These are phyloP conservation scores for Ganoderma lucidum DNA, from an alignment of 1,284 basidiomycete genomes.

Conservation along the genomic window DNA sequence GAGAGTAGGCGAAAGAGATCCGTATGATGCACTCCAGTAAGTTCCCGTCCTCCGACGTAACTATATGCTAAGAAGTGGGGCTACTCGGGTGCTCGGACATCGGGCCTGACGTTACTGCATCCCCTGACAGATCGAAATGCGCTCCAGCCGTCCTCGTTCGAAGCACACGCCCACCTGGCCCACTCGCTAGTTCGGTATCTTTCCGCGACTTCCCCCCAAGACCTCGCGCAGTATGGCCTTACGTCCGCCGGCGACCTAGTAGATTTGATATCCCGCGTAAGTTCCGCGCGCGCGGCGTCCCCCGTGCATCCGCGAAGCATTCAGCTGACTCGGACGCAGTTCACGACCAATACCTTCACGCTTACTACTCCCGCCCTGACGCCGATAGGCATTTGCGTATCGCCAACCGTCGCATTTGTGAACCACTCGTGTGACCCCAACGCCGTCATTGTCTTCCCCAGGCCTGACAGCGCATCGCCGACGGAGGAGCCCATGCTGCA, in stretches of 20 bases:
- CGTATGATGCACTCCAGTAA: slow-evolving; percentile 80
- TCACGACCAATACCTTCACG: slow-evolving; percentile 90
- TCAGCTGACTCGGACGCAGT: slow-evolving; percentile 53
- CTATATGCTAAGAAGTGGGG: neutral
- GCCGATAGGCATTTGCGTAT: slow-evolving; percentile 84
- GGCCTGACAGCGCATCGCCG: slow-evolving; percentile 44
- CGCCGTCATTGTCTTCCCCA: slow-evolving; percentile 89
- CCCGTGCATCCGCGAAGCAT: neutral
- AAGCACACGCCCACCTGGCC: slow-evolving; percentile 71
- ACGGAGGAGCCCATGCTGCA: slow-evolving; percentile 71
- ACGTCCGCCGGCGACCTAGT: slow-evolving; percentile 67
- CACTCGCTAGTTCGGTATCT: slow-evolving; percentile 77
- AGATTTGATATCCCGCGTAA: slow-evolving; percentile 74
- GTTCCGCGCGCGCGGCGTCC: slow-evolving; percentile 28
- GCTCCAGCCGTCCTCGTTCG: slow-evolving; percentile 55
- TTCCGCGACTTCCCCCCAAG: slow-evolving; percentile 61
- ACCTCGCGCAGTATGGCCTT: slow-evolving; percentile 65
- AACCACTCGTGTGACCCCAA: slow-evolving; percentile 96
- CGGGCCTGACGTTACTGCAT: neutral
- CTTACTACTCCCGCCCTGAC: slow-evolving; percentile 78
- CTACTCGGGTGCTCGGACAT: slow-evolving; percentile 1
- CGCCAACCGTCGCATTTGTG: slow-evolving; percentile 80
- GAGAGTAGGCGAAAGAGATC: slow-evolving; percentile 66
- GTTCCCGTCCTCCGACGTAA: slow-evolving; percentile 37
- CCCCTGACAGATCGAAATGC: slow-evolving; percentile 54